A percentile compares a stretch with the other conserved stretches of the same genome.
Conservation (phyloP, 805 yeast species). For the Lipomyces japonicus region DNA sequence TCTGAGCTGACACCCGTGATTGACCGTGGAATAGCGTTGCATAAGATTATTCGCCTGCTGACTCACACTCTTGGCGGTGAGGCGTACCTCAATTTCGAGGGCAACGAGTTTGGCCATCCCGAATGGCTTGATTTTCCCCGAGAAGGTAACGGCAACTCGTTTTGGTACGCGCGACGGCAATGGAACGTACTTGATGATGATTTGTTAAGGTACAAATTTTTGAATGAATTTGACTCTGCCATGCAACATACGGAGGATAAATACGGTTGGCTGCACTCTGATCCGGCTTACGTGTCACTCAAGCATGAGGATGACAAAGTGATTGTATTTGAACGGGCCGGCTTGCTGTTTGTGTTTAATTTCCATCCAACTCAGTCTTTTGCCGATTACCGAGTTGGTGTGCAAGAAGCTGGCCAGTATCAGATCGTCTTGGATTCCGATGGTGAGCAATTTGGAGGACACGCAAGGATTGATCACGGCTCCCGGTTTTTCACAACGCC, state of each 20-base stretch:
- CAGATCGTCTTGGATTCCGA: conserved; percentile 74
- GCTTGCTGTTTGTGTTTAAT: conserved; percentile 79
- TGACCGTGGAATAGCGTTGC: conserved; percentile 87
- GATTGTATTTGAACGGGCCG: conserved; percentile 82
- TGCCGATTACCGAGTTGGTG: conserved; percentile 87
- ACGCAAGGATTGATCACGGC: conserved; percentile 45
- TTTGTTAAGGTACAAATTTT: conserved; percentile 69
- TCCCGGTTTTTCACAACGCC: conserved; percentile 69
- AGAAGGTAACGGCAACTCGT: conserved; percentile 78
- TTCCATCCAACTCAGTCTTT: conserved; percentile 82
- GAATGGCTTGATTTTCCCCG: conserved; percentile 99
- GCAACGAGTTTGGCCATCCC: conserved; percentile 98
- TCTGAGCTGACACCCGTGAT: conserved; percentile 70
- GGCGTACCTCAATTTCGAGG: conserved; percentile 93
- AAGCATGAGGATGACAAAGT: conserved; percentile 89
- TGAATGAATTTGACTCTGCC: conserved; percentile 78
- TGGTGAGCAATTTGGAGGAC: conserved; percentile 72
- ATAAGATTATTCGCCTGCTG: conserved; percentile 81
- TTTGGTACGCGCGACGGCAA: conserved; percentile 92
- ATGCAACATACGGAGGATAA: conserved; percentile 73
- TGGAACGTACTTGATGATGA: conserved; percentile 82
- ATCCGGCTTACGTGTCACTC: conserved; percentile 79
- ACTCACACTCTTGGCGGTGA: conserved; percentile 96
- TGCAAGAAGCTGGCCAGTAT: conserved; percentile 73
- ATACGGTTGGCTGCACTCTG: conserved; percentile 67